Evolutionary conservation across 305 asterid genomes (phyloP).

Genomic region (Nicotiana rustica): DNA sequence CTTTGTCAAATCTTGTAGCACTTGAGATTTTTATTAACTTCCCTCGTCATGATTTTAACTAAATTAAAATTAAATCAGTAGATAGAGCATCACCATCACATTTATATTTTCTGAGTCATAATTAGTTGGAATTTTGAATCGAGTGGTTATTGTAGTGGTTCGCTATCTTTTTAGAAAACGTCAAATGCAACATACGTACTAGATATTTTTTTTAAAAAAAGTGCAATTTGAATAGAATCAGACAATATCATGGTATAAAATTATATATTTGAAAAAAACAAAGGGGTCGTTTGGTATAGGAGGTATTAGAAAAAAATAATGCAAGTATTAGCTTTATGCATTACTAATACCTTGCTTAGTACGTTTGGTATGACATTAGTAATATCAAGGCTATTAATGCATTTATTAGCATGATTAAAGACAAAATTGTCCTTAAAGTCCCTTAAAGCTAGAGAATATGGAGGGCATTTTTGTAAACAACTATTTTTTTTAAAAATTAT

Average conservation of each 20-base stretch:
- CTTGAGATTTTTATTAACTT: neutral
- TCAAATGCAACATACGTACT: neutral
- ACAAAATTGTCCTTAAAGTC: no score
- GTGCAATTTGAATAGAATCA: neutral
- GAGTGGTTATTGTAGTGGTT: neutral
- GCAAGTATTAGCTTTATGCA: no score
- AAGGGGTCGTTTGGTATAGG: no score
- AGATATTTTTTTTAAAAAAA: no score
- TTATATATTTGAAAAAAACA: neutral
- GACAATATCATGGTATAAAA: neutral
- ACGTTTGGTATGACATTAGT: no score
- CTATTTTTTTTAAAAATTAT: no score
- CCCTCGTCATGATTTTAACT: neutral
- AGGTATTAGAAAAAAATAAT: no score
- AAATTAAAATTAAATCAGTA: neutral
- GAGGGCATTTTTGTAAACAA: no score
- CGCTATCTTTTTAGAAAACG: neutral
- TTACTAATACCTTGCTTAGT: no score
- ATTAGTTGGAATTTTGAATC: slow-evolving; percentile 18
- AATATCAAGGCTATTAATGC: no score
- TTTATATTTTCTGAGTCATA: neutral
- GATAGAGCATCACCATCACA: slow-evolving; percentile 14
- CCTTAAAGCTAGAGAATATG: no score
- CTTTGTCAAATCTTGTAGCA: slow-evolving; percentile 11
- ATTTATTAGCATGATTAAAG: no score